Conservation (phyloP, 2,329 filamentous ascomycete genomes). For the Simplicillium aogashimaense region DNA sequence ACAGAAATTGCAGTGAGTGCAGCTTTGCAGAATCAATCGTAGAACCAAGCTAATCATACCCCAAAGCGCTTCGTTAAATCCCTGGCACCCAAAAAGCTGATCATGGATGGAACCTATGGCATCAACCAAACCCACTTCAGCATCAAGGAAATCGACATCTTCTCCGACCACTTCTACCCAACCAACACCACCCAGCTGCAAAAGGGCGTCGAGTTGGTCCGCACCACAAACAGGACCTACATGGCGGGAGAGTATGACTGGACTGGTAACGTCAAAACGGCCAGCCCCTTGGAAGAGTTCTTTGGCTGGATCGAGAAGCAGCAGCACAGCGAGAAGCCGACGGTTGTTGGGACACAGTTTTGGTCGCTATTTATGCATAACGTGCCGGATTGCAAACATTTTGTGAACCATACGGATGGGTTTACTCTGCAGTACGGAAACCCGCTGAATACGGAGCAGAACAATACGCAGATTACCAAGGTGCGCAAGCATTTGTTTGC, state of each 20-base stretch:
- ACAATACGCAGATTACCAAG: conserved; percentile 26
- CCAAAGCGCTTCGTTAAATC: conserved; percentile 24
- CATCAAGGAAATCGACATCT: conserved; percentile 33
- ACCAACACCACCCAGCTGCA: conserved; percentile 26
- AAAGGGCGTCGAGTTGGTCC: conserved; percentile 3
- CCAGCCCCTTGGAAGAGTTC: conserved; percentile 25
- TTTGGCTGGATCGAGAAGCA: conserved; percentile 27
- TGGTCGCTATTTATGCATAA: conserved; percentile 37
- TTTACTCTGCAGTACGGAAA: conserved; percentile 34
- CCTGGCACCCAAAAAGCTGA: conserved; percentile 31
- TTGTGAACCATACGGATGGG: conserved; percentile 32
- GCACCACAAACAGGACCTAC: conserved; percentile 18
- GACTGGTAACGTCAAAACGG: conserved; percentile 18
- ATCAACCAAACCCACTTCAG: conserved; percentile 31
- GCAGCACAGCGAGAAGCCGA: conserved; percentile 16
- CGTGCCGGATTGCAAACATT: conserved; percentile 30
- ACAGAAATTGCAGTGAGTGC: conserved; percentile 22
- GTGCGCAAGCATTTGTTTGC: conserved; percentile 28
- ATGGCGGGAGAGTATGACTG: conserved; percentile 37
- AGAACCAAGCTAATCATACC: too few relatives aligned
- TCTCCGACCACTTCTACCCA: conserved; percentile 37
- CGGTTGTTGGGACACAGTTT: conserved; percentile 25
- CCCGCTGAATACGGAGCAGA: conserved; percentile 25
- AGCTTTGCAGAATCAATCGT: too few relatives aligned
- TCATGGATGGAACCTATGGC: conserved; percentile 38